These are phyloP conservation scores for Talaromyces sp. DNA, from an alignment of 2,329 filamentous ascomycete species.

Conservation along the genomic window DNA sequence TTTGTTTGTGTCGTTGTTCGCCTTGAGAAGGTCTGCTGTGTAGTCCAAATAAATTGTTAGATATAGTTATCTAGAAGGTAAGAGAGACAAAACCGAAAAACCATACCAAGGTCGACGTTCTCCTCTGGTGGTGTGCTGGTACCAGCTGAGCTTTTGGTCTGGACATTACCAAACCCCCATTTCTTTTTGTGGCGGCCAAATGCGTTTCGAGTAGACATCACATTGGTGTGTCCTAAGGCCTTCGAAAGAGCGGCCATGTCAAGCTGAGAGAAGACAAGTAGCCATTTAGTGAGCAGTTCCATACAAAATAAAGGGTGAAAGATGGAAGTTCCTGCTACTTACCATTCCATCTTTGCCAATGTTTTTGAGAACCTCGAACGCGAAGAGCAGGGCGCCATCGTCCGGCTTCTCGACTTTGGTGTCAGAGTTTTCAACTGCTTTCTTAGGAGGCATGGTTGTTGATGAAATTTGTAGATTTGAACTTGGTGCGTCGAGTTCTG, in stretches of 20 bases:
- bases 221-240: conserved; percentile 10
- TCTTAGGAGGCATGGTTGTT: conserved; percentile 12
- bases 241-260: conserved; percentile 6
- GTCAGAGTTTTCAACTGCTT: not conserved
- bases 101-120: not conserved
- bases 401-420: conserved; percentile 1
- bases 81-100: not conserved
- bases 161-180: conserved; percentile 2
- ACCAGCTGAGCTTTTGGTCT: not conserved
- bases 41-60: not conserved
- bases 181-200: conserved; percentile 9
- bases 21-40: not conserved
- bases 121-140: not conserved
- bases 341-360: not conserved
- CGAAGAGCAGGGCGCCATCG: not conserved
- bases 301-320: not conserved
- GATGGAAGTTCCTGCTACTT: not conserved
- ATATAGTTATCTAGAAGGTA: not conserved
- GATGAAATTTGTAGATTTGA: not conserved
- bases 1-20: not conserved
- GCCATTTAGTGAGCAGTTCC: not conserved
- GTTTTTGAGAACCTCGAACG: conserved; percentile 4
- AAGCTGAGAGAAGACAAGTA: not conserved
- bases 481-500: not conserved
- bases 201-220: conserved; percentile 3